These are phyloP conservation scores for Boeremia lycopersici DNA, from an alignment of 2,329 filamentous ascomycete genomes.

Conservation along the genomic window DNA sequence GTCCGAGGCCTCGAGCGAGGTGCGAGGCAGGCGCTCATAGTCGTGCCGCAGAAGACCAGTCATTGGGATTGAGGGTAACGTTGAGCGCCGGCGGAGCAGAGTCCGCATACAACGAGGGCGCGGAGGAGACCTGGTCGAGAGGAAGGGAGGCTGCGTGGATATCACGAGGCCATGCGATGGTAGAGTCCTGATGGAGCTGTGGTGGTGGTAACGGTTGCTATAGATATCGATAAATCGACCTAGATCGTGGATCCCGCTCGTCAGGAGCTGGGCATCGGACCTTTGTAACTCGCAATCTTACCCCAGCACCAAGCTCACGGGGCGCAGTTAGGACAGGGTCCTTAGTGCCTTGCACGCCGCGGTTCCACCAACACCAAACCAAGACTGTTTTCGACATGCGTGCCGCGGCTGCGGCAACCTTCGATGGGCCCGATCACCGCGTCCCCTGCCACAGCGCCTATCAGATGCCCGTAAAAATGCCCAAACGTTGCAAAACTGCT, in stretches of 20 bases:
- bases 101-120: conserved; percentile 1
- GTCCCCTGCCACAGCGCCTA: neutral
- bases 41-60: conserved; percentile 30
- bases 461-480: neutral
- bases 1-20: conserved; percentile 34
- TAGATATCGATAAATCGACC: neutral
- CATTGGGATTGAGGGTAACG: conserved; percentile 19
- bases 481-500: too few species aligned
- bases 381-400: neutral
- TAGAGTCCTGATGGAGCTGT: neutral
- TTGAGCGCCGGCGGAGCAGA: conserved; percentile 8
- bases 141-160: neutral
- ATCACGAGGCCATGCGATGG: neutral
- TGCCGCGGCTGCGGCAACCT: neutral
- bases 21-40: conserved; percentile 44
- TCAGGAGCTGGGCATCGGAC: neutral
- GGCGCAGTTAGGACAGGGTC: conserved; percentile 14
- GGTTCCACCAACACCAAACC: conserved; percentile 1
- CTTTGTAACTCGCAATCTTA: conserved; percentile 14
- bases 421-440: neutral
- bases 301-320: conserved; percentile 8
- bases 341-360: neutral
- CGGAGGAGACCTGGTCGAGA: neutral
- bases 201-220: neutral
- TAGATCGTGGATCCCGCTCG: neutral